Evolutionary conservation across 139 green algal species (phyloP), one percentile per base, ranked within the genome.

Genomic region (Mychonastes homosphaera): DNA sequence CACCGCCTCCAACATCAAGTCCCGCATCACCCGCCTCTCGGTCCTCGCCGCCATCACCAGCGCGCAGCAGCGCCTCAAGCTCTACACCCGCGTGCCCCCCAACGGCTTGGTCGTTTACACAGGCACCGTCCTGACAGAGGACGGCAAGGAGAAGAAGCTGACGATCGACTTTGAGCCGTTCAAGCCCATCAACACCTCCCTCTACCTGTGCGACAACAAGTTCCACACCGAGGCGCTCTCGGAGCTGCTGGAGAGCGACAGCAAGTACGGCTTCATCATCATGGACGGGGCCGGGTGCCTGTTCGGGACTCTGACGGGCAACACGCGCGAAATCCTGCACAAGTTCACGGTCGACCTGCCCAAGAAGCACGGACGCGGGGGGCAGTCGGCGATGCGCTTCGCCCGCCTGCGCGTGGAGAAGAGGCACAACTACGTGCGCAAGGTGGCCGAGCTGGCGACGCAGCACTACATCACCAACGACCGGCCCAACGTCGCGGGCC

Each of bases 121-220:
- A 16, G 92, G 92, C 40, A 97, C 84, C 6, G 85, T 99, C 45
- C 58, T 99, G 63, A 99, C 92, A 13, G 92, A 99, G 7, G 93
- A 99, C 35, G 93, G 93, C 58, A 99, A 99, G 79, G 90, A 96
- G 70, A 93, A 92, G 73, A 67, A 67, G 35, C 72, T 99, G 47
- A 99, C 95, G 73, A 96, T 99, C 35, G 92, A 99, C 73, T 99
- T 99, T 72, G 92, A 99, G 81, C 92, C 92, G n/a, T 99, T 99
- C 85, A 99, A 99, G 72, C 85, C 92, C 45, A 98, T 99, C 88
- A 99, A 99, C 83, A 98, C 93, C 8, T 96, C 88, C 2, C 75
- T 99, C 23, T 99, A 99, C 78, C 77, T 99, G 27, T 99, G 92
- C 71, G 92, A 99, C 77, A 99, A 99, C 79, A 99, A 99, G 77